phyloP scores from a whole-genome alignment of 257 asterid genomes.

The Capsicum rhomboideum region DNA sequence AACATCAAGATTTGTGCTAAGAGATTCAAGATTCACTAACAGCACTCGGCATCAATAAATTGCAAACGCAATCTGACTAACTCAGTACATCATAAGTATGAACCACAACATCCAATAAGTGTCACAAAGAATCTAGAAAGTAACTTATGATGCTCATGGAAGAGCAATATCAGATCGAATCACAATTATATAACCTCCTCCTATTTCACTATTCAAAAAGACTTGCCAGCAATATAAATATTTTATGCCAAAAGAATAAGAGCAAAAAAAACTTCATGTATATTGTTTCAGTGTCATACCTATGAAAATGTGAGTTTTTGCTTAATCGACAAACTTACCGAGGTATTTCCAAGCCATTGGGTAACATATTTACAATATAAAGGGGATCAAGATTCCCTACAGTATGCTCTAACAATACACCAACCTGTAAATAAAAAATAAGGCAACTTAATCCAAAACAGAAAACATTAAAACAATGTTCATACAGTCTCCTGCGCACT shows the following conservation, averaged over 20 bases:
- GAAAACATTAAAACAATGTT: not conserved
- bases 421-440: constrained; percentile 51
- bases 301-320: not conserved
- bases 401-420: constrained; percentile 90
- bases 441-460: not conserved
- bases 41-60: not conserved
- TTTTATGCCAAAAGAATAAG: not conserved
- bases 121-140: not conserved
- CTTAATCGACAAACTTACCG: constrained; percentile 39
- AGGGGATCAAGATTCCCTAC: constrained; percentile 99
- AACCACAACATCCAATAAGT: not conserved
- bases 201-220: not conserved
- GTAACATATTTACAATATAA: constrained; percentile 80
- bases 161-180: not conserved
- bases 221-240: not conserved
- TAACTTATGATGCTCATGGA: not conserved
- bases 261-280: not conserved
- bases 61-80: not conserved
- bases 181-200: not conserved
- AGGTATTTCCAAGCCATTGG: constrained; percentile 96
- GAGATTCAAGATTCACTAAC: not conserved
- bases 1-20: not conserved
- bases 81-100: not conserved
- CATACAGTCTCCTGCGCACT: not conserved
- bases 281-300: not conserved